phyloP scores from a whole-genome alignment of 306 rosid genomes.

The Prunus davidiana region DNA sequence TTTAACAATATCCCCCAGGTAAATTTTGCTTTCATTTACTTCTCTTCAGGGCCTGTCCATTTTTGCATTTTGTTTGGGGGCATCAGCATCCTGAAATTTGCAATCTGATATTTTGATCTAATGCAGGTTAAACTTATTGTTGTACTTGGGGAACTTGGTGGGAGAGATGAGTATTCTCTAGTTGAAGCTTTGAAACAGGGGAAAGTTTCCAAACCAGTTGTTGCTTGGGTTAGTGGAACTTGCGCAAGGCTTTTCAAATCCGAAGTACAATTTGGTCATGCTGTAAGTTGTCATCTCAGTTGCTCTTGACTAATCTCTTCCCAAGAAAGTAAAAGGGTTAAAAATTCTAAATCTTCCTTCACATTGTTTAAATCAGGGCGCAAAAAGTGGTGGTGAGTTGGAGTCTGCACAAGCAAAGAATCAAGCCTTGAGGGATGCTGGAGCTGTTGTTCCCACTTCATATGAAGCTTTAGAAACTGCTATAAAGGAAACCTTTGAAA shows the following conservation, averaged over 20 bases:
- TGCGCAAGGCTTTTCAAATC: constrained; percentile 98
- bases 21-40: constrained; percentile 19
- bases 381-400: constrained; percentile 98
- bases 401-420: constrained; percentile 99
- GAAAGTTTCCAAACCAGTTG: constrained; percentile 88
- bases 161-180: constrained; percentile 90
- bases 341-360: constrained; percentile 15
- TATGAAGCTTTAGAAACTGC: constrained; percentile 76
- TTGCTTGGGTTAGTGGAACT: constrained; percentile 99
- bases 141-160: constrained; percentile 99
- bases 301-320: constrained; percentile 5
- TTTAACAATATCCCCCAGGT: constrained; percentile 99
- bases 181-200: constrained; percentile 97
- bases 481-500: constrained; percentile 81
- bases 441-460: constrained; percentile 96
- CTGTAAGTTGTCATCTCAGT: constrained; percentile 58
- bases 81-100: neutral
- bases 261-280: constrained; percentile 99
- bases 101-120: constrained; percentile 24
- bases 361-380: constrained; percentile 57
- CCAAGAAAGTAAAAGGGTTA: constrained; percentile 7
- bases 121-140: constrained; percentile 90
- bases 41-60: constrained; percentile 19
- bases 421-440: constrained; percentile 89
- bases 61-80: neutral